A percentile compares a stretch with the other conserved stretches of the same genome.
Evolutionary conservation across 495 filamentous ascomycete species (phyloP).

Genomic region (Penicillium lividum): DNA sequence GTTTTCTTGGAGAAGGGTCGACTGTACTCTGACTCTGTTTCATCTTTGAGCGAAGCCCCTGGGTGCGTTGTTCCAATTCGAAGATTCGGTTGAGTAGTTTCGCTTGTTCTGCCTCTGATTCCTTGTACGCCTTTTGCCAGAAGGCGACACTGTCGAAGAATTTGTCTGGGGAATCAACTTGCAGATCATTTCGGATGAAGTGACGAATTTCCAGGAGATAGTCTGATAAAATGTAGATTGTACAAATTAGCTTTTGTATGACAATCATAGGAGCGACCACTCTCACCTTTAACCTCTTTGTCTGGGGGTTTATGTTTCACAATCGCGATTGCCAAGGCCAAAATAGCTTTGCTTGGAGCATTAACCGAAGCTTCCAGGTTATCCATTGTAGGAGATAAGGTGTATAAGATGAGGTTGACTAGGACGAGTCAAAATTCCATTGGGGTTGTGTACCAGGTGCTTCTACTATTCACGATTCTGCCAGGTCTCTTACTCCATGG

Average conservation of each 20-base stretch:
- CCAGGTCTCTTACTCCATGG: not conserved
- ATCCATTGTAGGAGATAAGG: not conserved
- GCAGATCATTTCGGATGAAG: conserved; percentile 32
- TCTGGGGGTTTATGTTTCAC: conserved; percentile 44
- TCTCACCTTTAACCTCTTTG: conserved; percentile 38
- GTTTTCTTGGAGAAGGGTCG: conserved; percentile 25
- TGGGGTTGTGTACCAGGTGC: not conserved
- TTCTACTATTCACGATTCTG: not conserved
- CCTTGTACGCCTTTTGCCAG: conserved; percentile 52
- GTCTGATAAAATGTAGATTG: conserved; percentile 26
- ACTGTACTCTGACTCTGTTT: conserved; percentile 8
- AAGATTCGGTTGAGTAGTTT: conserved; percentile 44
- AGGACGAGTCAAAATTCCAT: not conserved
- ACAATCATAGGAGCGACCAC: not conserved
- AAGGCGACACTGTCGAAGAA: conserved; percentile 51
- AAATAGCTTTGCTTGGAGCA: conserved; percentile 33
- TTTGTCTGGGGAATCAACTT: conserved; percentile 22
- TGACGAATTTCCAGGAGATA: conserved; percentile 41
- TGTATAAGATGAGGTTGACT: not conserved
- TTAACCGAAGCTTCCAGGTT: conserved; percentile 4
- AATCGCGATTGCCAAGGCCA: conserved; percentile 50
- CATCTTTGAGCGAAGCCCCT: conserved; percentile 26
- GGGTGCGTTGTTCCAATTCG: conserved; percentile 42
- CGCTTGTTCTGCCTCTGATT: conserved; percentile 46
- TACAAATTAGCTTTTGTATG: not conserved